Evolutionary conservation across 2,329 filamentous ascomycete genomes (phyloP).

Genomic region (Knufia fluminis): DNA sequence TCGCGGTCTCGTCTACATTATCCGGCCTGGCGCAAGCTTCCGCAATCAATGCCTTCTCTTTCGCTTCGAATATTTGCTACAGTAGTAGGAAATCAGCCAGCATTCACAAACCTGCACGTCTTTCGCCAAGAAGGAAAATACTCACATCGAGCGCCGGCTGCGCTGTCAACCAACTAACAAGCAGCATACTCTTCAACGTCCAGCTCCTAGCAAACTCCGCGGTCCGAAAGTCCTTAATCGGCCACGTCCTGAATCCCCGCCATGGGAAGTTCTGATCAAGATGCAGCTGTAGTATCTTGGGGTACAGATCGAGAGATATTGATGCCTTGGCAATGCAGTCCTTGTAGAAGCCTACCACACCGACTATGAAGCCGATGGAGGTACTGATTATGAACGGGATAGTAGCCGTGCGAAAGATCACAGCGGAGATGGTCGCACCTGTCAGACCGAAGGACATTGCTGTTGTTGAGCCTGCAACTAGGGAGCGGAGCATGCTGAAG

Average conservation of each 20-base stretch:
- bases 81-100: not conserved
- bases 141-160: slow-evolving; percentile 16
- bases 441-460: slow-evolving; percentile 15
- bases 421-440: slow-evolving; percentile 11
- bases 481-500: slow-evolving; percentile 17
- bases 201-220: slow-evolving; percentile 13
- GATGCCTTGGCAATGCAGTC: slow-evolving; percentile 18
- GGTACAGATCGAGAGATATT: slow-evolving; percentile 16
- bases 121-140: not conserved
- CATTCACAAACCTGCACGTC: not conserved
- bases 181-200: slow-evolving; percentile 18
- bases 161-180: slow-evolving; percentile 21
- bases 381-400: slow-evolving; percentile 17
- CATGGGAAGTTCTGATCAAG: slow-evolving; percentile 20
- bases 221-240: slow-evolving; percentile 9
- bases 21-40: not conserved
- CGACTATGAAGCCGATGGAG: slow-evolving; percentile 17
- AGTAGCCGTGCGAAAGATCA: slow-evolving; percentile 2
- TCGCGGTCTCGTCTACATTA: too few relatives aligned
- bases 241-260: slow-evolving; percentile 17
- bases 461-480: slow-evolving; percentile 14
- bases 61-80: slow-evolving; percentile 3
- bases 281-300: slow-evolving; percentile 17
- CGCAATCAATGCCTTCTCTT: slow-evolving; percentile 3
- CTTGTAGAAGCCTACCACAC: slow-evolving; percentile 18